Base-by-base conservation (phyloP, 345 rosid species). In the Hibiscus tridactylites region DNA sequence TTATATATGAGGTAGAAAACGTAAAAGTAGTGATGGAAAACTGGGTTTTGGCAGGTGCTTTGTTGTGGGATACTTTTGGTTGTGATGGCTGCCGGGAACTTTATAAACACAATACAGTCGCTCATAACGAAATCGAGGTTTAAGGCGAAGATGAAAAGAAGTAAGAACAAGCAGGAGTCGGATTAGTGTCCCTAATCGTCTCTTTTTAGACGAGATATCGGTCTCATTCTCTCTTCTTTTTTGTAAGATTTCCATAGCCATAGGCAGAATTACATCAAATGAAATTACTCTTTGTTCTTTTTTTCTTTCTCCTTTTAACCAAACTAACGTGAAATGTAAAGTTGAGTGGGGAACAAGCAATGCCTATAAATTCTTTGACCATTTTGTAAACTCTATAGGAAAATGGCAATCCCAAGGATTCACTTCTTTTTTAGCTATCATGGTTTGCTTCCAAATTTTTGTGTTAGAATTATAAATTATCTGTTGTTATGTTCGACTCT, bases 91-190 rank as follows among this genome's bases (percentile, higher is more conserved):
- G 84, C 83, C 7, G 98, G 99, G 58, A 96, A 96, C 87, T 96
- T 96, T 74, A 79, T 78, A 71, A 89, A 91, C 79, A 92, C 99
- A 1, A 88, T 96, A 29, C 83, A 88, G 83, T 91, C 96, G 12
- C 88, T 96, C 24, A 78, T 86, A 92, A 74, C 82, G 4, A 96
- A 92, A 83, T 96, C 97, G 10, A 88, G 91, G 85, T 87, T 96
- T 74, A 96, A 96, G 82, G 97, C 97, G 60, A 96, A 96, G 90
- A 96, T 96, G 96, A 96, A 85, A 83, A 87, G 88, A 81, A 86
- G 82, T 42, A 92, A 91, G 91, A 86, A 88, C 87, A 92, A 83
- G 86, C 88, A 75, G 68, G 93, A 89, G 65, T 79, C 88, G 71
- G 33, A 24, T 58, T 68, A 60, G 56, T 21, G 6, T 57, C 29